Evolutionary conservation across 495 filamentous ascomycete genomes (phyloP).

Genomic region (Apodospora peruviana): DNA sequence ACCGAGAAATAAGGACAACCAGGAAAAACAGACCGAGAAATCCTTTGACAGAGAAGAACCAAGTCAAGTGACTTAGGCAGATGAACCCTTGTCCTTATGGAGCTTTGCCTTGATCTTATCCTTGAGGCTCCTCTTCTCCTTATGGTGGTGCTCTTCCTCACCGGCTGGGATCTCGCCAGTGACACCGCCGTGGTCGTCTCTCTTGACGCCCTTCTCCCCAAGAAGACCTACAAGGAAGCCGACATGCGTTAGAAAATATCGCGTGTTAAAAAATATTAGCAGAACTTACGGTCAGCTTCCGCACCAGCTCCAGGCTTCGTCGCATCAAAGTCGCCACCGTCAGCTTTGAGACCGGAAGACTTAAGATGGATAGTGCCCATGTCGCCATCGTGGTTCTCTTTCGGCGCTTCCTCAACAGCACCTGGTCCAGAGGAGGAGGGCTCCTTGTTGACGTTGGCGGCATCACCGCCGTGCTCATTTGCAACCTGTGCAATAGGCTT

Average conservation of each 20-base stretch:
- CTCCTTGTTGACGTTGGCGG: slow-evolving; percentile 13
- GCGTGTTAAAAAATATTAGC: background rate
- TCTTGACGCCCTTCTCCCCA: slow-evolving; percentile 37
- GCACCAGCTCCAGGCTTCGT: slow-evolving; percentile 54
- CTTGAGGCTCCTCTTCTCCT: slow-evolving; percentile 20
- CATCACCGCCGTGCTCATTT: slow-evolving; percentile 37
- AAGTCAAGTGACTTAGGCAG: no score
- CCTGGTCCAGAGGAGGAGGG: background rate
- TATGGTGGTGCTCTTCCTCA: background rate
- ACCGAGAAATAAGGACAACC: no score
- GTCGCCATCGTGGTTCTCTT: slow-evolving; percentile 36
- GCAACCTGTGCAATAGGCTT: slow-evolving; percentile 35
- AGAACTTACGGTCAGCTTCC: slow-evolving; percentile 60
- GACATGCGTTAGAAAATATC: background rate
- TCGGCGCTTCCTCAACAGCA: slow-evolving; percentile 19
- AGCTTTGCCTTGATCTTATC: slow-evolving; percentile 46
- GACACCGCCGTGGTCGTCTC: background rate
- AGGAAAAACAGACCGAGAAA: no score
- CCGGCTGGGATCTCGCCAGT: slow-evolving; percentile 1
- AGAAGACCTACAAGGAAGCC: slow-evolving; percentile 28
- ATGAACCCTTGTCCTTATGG: slow-evolving; percentile 17
- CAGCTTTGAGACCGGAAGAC: slow-evolving; percentile 48
- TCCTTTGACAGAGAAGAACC: no score
- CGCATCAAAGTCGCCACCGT: slow-evolving; percentile 65
- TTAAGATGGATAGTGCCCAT: slow-evolving; percentile 55